Evolutionary conservation across 306 rosid species (phyloP).

Genomic region (Fragaria ananassa): DNA sequence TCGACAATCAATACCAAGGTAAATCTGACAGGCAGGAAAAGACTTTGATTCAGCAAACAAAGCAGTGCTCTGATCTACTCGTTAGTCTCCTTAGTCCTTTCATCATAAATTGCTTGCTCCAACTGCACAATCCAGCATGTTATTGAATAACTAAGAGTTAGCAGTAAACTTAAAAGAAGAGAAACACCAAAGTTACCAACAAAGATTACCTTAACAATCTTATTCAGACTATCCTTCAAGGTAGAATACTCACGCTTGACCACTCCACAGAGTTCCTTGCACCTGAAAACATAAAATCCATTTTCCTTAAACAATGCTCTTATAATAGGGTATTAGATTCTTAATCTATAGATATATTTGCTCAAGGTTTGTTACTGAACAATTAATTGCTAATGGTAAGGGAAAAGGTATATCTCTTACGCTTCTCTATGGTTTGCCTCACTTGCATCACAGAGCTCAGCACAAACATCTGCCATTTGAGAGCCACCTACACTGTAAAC

Average conservation of each 20-base stretch:
- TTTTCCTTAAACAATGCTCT: not conserved
- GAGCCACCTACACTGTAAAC: not conserved
- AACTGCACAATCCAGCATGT: not conserved
- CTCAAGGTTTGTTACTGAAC: not conserved
- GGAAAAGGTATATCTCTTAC: not conserved
- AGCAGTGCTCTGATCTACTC: not conserved
- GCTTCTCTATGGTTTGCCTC: not conserved
- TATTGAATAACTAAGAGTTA: too few species aligned
- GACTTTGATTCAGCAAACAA: not conserved
- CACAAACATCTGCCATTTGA: not conserved
- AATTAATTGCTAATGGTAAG: not conserved
- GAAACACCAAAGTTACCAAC: not conserved
- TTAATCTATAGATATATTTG: not conserved
- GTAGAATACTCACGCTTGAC: not conserved
- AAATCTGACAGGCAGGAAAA: not conserved
- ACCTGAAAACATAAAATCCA: not conserved
- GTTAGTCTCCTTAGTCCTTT: not conserved
- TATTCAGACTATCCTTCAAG: not conserved
- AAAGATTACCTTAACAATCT: slow-evolving; percentile 3
- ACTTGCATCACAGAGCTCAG: not conserved
- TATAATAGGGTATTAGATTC: not conserved
- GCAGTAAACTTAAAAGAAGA: not conserved
- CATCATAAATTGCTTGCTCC: not conserved
- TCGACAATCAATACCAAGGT: not conserved
- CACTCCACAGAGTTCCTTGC: not conserved